These are phyloP conservation scores for Candida tallmaniae DNA, from an alignment of 805 yeast species.

Conservation along the genomic window DNA sequence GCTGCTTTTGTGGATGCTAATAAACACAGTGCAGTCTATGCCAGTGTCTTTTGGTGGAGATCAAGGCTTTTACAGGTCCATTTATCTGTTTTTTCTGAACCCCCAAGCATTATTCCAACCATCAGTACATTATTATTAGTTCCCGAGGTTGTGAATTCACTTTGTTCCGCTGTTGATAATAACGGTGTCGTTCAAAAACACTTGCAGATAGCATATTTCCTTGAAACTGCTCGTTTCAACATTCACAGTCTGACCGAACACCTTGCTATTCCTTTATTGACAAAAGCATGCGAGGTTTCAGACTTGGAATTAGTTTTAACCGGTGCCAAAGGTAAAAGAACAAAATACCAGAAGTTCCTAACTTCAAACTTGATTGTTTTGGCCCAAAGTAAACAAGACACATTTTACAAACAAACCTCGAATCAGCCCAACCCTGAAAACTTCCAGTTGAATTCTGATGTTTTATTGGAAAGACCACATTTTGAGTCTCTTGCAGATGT, in stretches of 20 bases:
- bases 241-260: constrained; percentile 63
- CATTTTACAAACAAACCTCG: constrained; percentile 12
- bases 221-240: constrained; percentile 66
- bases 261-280: constrained; percentile 49
- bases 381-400: constrained; percentile 49
- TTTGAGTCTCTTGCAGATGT: constrained; percentile 57
- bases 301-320: constrained; percentile 64
- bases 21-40: constrained; percentile 31
- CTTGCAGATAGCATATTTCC: constrained; percentile 45
- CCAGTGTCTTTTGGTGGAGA: constrained; percentile 71
- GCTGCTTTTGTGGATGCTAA: constrained; percentile 7
- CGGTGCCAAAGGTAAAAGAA: constrained; percentile 85
- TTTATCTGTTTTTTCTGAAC: constrained; percentile 59
- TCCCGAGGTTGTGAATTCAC: constrained; percentile 22
- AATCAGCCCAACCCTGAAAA: constrained; percentile 41
- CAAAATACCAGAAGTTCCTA: constrained; percentile 73
- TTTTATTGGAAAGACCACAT: constrained; percentile 69
- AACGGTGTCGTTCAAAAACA: constrained; percentile 26
- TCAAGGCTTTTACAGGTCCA: constrained; percentile 64
- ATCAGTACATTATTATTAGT: constrained; percentile 38
- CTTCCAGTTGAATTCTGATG: constrained; percentile 66
- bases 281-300: constrained; percentile 54
- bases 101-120: constrained; percentile 46
- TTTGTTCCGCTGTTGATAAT: constrained; percentile 27
- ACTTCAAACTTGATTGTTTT: constrained; percentile 71